Base-by-base conservation (phyloP, 345 rosid genomes). In the Lumnitzera racemosa region DNA sequence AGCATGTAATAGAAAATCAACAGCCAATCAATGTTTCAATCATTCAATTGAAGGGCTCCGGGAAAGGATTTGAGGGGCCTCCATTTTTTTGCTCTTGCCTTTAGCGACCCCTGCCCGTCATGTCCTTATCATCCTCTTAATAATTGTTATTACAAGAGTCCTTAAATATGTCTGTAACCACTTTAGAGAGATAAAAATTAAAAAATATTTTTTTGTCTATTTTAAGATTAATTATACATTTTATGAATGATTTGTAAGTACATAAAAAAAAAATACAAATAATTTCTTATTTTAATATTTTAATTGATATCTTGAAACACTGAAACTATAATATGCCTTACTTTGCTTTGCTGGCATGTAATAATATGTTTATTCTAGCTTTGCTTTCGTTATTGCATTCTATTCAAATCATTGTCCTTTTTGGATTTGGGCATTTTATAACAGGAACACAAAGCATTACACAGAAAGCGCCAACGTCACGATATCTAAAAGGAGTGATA, bases 371-470 rank as follows among this genome's bases (percentile, higher is more conserved):
- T 36, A 36, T 1, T 36, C 7, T 36, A 56, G 23, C 66, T 72
- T 50, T 59, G 63, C 62, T 78, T 78, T 76, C 64, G 54, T 60
- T 63, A 53, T 61, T 59, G 48, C 69, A 67, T 69, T 69, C 70
- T 67, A 72, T 71, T 78, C 77, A 79, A 76, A 77, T 74, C 74
- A 76, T 62, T 50, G 20, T 51, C 73, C 84, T 78, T 78, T 80
- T 78, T 66, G 72, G 84, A 76, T 73, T 82, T 75, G 82, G 86
- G 88, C 73, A 81, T 82, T 75, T 79, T 77, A 74, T 79, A 74
- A 77, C 76, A 74, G 67, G 70, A 72, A 65, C 70, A 47, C 70
- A 47, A 72, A 76, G 47, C 77, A 75, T 68, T 67, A 70, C 70
- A 67, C 56, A 79, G 58, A 82, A 81, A 80, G 82, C 59, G 70